Conservation (phyloP, 1,284 basidiomycete genomes). For the Polyporus tsugae region DNA sequence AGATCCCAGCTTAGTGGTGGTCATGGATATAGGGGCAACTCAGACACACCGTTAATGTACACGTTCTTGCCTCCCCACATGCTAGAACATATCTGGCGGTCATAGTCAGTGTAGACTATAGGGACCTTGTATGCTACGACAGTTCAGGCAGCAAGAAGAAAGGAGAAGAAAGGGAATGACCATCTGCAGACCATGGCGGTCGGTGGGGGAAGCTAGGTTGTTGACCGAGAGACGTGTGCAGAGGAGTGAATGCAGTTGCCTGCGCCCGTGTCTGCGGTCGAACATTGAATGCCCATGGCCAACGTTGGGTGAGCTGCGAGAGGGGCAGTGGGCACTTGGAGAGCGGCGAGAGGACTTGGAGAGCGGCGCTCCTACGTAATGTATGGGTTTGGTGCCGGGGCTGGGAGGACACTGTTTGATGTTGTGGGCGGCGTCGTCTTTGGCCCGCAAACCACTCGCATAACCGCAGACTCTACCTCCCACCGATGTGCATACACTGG, state of each 20-base stretch:
- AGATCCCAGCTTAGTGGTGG: not conserved
- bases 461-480: conserved; percentile 1
- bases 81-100: conserved; percentile 92
- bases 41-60: conserved; percentile 82
- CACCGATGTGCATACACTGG: conserved; percentile 22
- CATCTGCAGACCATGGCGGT: conserved; percentile 43
- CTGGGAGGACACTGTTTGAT: not conserved
- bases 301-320: not conserved
- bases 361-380: conserved; percentile 19
- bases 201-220: conserved; percentile 35
- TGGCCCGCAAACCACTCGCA: conserved; percentile 28
- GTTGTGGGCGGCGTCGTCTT: conserved; percentile 3
- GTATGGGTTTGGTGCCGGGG: conserved; percentile 4
- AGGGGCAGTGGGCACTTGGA: not conserved
- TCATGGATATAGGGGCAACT: conserved; percentile 8
- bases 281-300: not conserved
- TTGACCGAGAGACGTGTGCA: conserved; percentile 31
- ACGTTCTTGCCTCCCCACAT: conserved; percentile 89
- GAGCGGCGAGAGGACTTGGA: not conserved
- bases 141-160: conserved; percentile 30
- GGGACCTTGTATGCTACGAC: conserved; percentile 67
- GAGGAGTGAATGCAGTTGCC: not conserved
- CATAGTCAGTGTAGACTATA: conserved; percentile 78
- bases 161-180: conserved; percentile 34
- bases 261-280: conserved; percentile 5